These are phyloP conservation scores for Sordariomycetes sp. DNA, from an alignment of 2,329 filamentous ascomycete genomes.

Conservation along the genomic window DNA sequence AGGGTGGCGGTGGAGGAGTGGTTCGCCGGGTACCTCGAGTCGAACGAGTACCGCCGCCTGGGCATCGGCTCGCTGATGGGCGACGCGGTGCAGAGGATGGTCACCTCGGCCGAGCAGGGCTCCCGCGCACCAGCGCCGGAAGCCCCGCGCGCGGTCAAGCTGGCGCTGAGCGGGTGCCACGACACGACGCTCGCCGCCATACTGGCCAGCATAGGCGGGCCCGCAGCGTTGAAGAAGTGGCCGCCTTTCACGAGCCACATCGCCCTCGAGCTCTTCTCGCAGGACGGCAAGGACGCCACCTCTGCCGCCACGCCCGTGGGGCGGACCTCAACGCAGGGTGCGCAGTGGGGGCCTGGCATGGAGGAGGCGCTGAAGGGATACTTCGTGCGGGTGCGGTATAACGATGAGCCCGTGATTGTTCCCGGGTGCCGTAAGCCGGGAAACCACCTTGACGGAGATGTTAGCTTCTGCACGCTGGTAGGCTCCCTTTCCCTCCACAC, in stretches of 20 bases:
- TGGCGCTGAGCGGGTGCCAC: constrained; percentile 79
- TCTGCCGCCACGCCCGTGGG: constrained; percentile 12
- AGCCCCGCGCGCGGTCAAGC: constrained; percentile 44
- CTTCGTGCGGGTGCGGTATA: constrained; percentile 86
- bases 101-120: constrained; percentile 29
- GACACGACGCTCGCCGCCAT: constrained; percentile 84
- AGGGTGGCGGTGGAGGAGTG: constrained; percentile 84
- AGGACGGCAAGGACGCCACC: constrained; percentile 13
- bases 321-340: constrained; percentile 30
- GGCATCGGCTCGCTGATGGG: constrained; percentile 81
- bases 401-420: constrained; percentile 70
- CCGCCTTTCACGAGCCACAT: constrained; percentile 90
- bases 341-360: constrained; percentile 45
- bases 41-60: constrained; percentile 73
- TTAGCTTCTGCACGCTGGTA: constrained; percentile 82
- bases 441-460: constrained; percentile 78
- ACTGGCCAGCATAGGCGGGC: constrained; percentile 69
- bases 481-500: constrained; percentile 17
- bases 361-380: constrained; percentile 57
- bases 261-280: constrained; percentile 78
- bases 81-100: constrained; percentile 70
- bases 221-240: constrained; percentile 58
- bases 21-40: constrained; percentile 81
- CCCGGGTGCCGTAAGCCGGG: constrained; percentile 69
- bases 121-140: constrained; percentile 27